Conservation (phyloP, 192 early-diverging fungal genomes). For the Coemansia sp. region DNA sequence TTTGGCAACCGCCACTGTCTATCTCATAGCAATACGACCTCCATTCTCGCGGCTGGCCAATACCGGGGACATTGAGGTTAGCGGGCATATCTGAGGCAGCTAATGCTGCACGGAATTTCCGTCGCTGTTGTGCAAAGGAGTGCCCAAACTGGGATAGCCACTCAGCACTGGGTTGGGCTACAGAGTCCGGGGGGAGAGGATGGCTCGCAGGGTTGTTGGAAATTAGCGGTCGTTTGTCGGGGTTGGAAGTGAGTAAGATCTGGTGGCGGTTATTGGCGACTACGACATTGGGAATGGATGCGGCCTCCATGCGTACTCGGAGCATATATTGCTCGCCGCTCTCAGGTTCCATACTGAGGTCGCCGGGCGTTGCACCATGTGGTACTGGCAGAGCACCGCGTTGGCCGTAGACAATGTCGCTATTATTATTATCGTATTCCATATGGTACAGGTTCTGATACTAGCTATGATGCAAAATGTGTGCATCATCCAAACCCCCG, state of each 20-base stretch:
- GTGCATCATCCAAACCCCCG: neutral
- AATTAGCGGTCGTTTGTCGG: neutral
- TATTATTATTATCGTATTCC: neutral
- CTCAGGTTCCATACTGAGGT: constrained; percentile 27
- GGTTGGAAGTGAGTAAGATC: neutral
- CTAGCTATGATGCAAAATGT: neutral
- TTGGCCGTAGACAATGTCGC: constrained; percentile 14
- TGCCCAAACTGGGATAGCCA: constrained; percentile 19
- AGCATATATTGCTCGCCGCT: constrained; percentile 52
- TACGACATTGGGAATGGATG: constrained; percentile 21
- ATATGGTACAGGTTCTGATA: neutral
- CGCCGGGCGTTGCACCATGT: constrained; percentile 14
- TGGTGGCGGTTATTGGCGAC: constrained; percentile 17
- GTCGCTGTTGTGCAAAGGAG: constrained; percentile 14
- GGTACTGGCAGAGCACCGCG: constrained; percentile 39
- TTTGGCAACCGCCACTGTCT: neutral
- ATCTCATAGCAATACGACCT: constrained; percentile 34
- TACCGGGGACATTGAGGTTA: constrained; percentile 12
- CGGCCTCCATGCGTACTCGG: constrained; percentile 34
- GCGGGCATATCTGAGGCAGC: constrained; percentile 3
- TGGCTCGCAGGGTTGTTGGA: neutral
- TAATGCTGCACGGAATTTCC: constrained; percentile 2
- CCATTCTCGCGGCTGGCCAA: constrained; percentile 30
- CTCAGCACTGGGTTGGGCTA: neutral
- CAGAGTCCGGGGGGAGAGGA: neutral